These are phyloP conservation scores for Ascoidea asiatica DNA, from an alignment of 805 yeast genomes.

Conservation along the genomic window DNA sequence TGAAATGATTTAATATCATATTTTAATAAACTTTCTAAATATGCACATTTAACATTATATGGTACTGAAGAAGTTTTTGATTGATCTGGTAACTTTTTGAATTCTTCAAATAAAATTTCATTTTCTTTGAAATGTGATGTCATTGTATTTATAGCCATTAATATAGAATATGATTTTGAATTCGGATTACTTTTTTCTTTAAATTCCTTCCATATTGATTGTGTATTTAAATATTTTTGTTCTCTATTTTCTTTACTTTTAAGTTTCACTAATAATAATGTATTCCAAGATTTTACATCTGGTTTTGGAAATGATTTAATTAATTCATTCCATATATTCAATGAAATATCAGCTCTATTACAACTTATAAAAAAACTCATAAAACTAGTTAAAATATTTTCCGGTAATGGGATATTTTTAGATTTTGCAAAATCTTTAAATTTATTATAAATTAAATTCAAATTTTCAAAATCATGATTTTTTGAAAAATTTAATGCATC, in stretches of 20 bases:
- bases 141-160: no score
- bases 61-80: no score
- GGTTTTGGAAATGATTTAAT: conserved; percentile 25
- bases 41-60: conserved; percentile 10
- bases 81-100: no score
- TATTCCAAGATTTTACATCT: conserved; percentile 43
- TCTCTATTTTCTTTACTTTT: no score
- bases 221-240: no score
- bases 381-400: conserved; percentile 25
- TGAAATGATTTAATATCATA: conserved; percentile 5
- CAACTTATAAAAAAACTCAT: conserved; percentile 32
- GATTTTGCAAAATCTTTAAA: conserved; percentile 14
- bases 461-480: conserved; percentile 9
- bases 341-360: conserved; percentile 22
- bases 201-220: no score
- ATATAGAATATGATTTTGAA: no score
- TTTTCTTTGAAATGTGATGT: no score
- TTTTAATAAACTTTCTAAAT: conserved; percentile 12
- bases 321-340: conserved; percentile 38
- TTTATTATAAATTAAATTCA: conserved; percentile 10
- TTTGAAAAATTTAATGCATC: conserved; percentile 11
- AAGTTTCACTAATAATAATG: conserved; percentile 35
- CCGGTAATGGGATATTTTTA: conserved; percentile 22
- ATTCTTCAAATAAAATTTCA: no score
- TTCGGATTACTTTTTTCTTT: no score